Conservation (phyloP, 768 basidiomycete species). For the Lentinula edodes region DNA sequence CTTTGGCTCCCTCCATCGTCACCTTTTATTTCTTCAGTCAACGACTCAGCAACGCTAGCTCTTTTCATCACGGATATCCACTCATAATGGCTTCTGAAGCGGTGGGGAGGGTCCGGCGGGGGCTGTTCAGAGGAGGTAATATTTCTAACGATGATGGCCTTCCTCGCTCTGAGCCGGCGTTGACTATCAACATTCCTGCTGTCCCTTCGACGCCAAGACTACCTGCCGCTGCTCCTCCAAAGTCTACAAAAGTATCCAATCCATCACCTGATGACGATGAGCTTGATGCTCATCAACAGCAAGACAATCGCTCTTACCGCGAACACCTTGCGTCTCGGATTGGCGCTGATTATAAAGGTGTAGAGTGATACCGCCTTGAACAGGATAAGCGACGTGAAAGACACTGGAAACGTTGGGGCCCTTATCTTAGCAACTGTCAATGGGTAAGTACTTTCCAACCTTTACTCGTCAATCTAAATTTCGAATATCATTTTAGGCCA, state of each 20-base stretch:
- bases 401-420: constrained; percentile 99
- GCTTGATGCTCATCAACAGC: constrained; percentile 2
- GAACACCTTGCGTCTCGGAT: constrained; percentile 60
- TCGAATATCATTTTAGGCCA: constrained; percentile 56
- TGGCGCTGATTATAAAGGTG: constrained; percentile 70
- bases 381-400: constrained; percentile 74
- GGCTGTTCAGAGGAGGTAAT: constrained; percentile 54
- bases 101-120: constrained; percentile 65
- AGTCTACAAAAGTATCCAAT: constrained; percentile 33
- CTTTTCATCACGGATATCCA: not conserved
- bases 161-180: constrained; percentile 23
- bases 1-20: not conserved
- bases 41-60: not conserved
- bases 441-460: constrained; percentile 64
- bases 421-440: constrained; percentile 94
- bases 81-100: constrained; percentile 14
- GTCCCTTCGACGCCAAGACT: constrained; percentile 29
- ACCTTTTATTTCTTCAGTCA: not conserved
- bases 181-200: constrained; percentile 73
- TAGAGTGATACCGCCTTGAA: constrained; percentile 78
- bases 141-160: constrained; percentile 15
- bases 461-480: not conserved
- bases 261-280: constrained; percentile 20
- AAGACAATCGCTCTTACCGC: constrained; percentile 39
- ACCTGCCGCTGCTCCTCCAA: constrained; percentile 40